phyloP scores from a whole-genome alignment of 73 alveolate genomes.

The Tetrahymena elliotti region DNA sequence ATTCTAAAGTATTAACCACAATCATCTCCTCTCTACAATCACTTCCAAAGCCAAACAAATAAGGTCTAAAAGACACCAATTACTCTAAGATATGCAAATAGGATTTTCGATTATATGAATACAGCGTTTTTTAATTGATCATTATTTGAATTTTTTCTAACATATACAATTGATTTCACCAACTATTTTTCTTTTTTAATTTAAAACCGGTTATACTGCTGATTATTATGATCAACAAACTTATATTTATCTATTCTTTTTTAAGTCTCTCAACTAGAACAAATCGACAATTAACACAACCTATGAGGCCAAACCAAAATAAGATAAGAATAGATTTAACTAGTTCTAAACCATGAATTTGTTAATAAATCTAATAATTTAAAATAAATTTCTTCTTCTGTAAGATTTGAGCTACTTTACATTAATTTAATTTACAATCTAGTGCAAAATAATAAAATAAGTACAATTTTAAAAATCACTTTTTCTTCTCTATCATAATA shows the following conservation, averaged over 20 bases:
- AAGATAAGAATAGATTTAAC: not conserved
- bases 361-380: too few species aligned
- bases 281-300: not conserved
- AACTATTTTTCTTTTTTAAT: too few species aligned
- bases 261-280: not conserved
- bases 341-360: not conserved
- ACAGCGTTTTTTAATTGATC: not conserved
- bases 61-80: not conserved
- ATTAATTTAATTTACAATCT: not conserved
- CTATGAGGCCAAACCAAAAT: not conserved
- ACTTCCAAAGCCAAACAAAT: not conserved
- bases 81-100: not conserved
- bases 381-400: not conserved
- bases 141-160: not conserved
- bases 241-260: not conserved
- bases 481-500: not conserved
- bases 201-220: not conserved
- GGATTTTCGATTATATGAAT: not conserved
- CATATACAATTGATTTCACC: not conserved
- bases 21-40: not conserved
- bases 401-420: not conserved
- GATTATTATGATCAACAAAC: not conserved
- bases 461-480: not conserved
- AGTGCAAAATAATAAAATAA: not conserved
- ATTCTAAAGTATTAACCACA: not conserved